These are phyloP conservation scores for Tilletia horrida DNA, from an alignment of 1,284 basidiomycete genomes.

Conservation along the genomic window DNA sequence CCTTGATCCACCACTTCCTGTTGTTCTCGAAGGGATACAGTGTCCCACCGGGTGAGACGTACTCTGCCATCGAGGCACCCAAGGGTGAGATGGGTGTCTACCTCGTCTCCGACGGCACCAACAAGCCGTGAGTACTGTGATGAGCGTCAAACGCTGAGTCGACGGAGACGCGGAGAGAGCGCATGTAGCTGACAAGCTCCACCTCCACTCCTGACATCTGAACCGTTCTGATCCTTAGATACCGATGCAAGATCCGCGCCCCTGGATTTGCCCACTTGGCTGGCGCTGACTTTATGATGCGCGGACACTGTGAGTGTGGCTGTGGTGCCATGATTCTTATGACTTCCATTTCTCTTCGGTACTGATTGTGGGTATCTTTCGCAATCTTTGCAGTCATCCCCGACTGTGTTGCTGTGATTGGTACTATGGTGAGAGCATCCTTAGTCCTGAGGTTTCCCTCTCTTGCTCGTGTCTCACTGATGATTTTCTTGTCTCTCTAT, in stretches of 20 bases:
- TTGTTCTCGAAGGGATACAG: constrained; percentile 88
- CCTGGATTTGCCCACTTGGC: constrained; percentile 54
- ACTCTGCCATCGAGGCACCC: constrained; percentile 94
- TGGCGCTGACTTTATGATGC: constrained; percentile 51
- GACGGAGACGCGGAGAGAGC: not conserved
- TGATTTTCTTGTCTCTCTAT: not conserved
- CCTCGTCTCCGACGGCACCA: constrained; percentile 53
- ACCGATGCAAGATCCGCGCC: constrained; percentile 33
- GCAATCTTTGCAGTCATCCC: constrained; percentile 11
- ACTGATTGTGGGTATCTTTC: not conserved
- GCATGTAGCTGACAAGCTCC: no score
- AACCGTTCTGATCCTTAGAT: no score
- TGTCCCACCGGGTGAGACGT: constrained; percentile 95
- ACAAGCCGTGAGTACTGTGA: constrained; percentile 37
- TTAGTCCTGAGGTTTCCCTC: not conserved
- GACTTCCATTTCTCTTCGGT: not conserved
- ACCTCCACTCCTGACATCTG: no score
- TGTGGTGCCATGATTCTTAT: not conserved
- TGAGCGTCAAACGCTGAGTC: no score
- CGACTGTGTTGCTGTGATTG: constrained; percentile 16
- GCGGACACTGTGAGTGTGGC: constrained; percentile 37
- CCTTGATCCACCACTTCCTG: constrained; percentile 97
- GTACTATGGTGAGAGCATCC: constrained; percentile 31
- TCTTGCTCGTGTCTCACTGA: not conserved
- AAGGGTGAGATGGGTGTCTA: constrained; percentile 84